A percentile compares a stretch with the other conserved stretches of the same genome.
Evolutionary conservation across 768 basidiomycete genomes (phyloP).

Genomic region (Rhodotorula babjevae): DNA sequence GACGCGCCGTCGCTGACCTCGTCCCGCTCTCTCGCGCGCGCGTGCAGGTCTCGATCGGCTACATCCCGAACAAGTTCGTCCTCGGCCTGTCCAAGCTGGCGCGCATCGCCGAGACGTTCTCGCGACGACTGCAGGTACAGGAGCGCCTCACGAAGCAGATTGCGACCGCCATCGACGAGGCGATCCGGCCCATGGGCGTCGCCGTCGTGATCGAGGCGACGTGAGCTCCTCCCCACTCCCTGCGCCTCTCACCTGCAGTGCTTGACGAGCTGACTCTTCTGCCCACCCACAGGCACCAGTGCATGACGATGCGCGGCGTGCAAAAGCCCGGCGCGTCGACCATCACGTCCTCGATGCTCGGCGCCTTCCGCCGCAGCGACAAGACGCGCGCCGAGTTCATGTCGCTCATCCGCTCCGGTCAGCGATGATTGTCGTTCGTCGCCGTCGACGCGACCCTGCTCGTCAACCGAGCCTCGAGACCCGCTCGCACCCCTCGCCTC

Average conservation of each 20-base stretch:
- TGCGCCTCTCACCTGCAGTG: conserved; percentile 10
- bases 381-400: conserved; percentile 97
- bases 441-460: no score
- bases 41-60: conserved; percentile 84
- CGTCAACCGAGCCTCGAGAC: neutral
- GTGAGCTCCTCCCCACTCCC: conserved; percentile 63
- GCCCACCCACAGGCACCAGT: conserved; percentile 67
- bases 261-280: neutral
- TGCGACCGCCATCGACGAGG: conserved; percentile 95
- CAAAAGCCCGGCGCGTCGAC: conserved; percentile 96
- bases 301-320: conserved; percentile 99
- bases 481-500: neutral
- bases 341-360: conserved; percentile 95
- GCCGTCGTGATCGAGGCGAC: conserved; percentile 99
- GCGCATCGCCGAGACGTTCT: conserved; percentile 94
- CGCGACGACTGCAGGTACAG: conserved; percentile 90
- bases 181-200: conserved; percentile 93
- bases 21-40: conserved; percentile 20
- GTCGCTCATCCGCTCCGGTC: conserved; percentile 58
- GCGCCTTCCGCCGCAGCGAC: conserved; percentile 96
- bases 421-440: neutral
- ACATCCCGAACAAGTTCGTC: conserved; percentile 91
- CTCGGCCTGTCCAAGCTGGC: conserved; percentile 94
- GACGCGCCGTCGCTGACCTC: neutral
- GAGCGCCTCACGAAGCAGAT: conserved; percentile 97